Base-by-base conservation (phyloP, 2,329 filamentous ascomycete species). In the Rhexocercosporidium sp. region DNA sequence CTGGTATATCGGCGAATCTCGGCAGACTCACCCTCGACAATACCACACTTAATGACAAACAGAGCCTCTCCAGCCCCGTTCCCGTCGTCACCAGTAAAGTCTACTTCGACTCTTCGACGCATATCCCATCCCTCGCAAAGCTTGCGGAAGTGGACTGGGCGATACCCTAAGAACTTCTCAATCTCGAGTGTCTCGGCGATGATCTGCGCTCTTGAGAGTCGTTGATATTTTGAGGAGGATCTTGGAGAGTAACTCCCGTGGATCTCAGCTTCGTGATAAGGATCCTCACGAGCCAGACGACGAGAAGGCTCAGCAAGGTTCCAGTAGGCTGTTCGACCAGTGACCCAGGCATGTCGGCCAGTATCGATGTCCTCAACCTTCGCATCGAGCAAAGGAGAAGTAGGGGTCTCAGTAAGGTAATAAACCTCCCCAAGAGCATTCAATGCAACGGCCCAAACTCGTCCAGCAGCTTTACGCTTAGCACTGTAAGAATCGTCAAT, bases 371-470 rank as follows among this genome's bases (percentile, higher is more conserved):
- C 73, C 73, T 76, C 75, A n/a, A 78, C 61, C 20, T 75, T 78
- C 2, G 80, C 77, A 41, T 83, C 81, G 4, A 82, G 73, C 8
- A 86, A 82, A 22, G 85, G 81, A 41, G 84, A 83, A 29, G 79
- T 83, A 0, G 93, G 93, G 7, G 90, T 84, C 59, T 92, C 89
- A 1, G 87, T 91, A 1, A 98, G 82, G 73, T 95, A 97, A 78
- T 91, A 98, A 0, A 97, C 83, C 78, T 99, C 96, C 1, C 96
- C 96, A 9, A 99, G 83, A 0, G 96, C 95, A 77, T 99, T 99
- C 62, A 99, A 80, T n/a, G 89, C 92, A 49, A 95, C 90, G n/a
- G 92, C 93, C 93, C 94, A 98, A 14, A 96, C 86, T 31, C 94
- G 89, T 14, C 88, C 86, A 59, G 89, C 83, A 3, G 86, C 82